A percentile compares a stretch with the other conserved stretches of the same genome.
phyloP scores from a whole-genome alignment of 768 basidiomycete species.

The Tricholoma saponaceum region DNA sequence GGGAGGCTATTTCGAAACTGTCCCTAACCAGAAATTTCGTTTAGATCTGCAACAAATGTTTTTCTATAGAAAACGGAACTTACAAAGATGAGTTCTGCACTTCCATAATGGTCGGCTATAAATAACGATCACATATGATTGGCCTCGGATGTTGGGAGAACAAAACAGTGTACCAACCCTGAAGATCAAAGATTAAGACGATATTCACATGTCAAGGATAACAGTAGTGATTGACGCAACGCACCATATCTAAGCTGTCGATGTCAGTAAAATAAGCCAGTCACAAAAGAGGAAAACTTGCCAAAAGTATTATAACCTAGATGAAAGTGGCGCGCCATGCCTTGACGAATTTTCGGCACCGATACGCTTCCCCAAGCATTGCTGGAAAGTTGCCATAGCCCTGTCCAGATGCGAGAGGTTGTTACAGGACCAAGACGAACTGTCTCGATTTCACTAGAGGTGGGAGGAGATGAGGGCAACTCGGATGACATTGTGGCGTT shows the following conservation, averaged over 20 bases:
- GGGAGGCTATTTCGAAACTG: constrained; percentile 53
- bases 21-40: constrained; percentile 43
- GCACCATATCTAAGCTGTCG: constrained; percentile 49
- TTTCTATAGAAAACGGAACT: constrained; percentile 19
- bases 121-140: constrained; percentile 2
- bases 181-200: not conserved
- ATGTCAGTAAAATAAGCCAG: not conserved
- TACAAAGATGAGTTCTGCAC: constrained; percentile 79
- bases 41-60: constrained; percentile 6
- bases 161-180: constrained; percentile 13
- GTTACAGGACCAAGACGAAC: constrained; percentile 50
- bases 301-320: constrained; percentile 65
- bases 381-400: constrained; percentile 84
- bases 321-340: constrained; percentile 62
- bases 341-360: constrained; percentile 56
- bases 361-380: constrained; percentile 82
- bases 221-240: constrained; percentile 11
- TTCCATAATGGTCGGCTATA: constrained; percentile 83
- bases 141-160: too few species aligned
- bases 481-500: constrained; percentile 11
- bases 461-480: constrained; percentile 7
- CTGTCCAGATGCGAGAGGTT: constrained; percentile 68
- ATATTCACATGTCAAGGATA: constrained; percentile 19
- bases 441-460: not conserved
- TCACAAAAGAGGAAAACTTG: constrained; percentile 18